A percentile compares a stretch with the other conserved stretches of the same genome.
Evolutionary conservation across 495 filamentous ascomycete genomes (phyloP).

Genomic region (Sordaria brevicollis): DNA sequence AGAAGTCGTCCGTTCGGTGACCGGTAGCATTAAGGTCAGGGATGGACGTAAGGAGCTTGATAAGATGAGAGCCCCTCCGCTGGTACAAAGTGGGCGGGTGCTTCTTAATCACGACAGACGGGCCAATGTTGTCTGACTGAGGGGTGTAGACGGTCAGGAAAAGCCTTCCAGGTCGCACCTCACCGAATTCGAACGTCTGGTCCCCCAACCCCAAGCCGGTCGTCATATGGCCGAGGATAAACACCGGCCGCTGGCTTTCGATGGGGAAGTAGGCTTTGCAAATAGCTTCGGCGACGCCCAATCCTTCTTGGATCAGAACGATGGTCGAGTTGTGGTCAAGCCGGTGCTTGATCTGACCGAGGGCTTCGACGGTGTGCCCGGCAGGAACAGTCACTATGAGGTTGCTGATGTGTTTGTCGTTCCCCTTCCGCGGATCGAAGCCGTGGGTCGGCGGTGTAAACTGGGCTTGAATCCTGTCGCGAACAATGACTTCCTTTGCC

Average conservation of each 20-base stretch:
- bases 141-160: constrained; percentile 13
- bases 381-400: constrained; percentile 65
- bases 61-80: constrained; percentile 14
- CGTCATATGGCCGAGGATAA: constrained; percentile 61
- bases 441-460: background rate
- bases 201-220: constrained; percentile 42
- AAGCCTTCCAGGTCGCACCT: constrained; percentile 40
- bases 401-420: constrained; percentile 50
- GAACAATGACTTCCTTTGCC: constrained; percentile 1
- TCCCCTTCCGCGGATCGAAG: background rate
- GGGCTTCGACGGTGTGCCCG: constrained; percentile 40
- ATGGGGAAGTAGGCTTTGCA: constrained; percentile 59
- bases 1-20: constrained; percentile 15
- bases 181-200: constrained; percentile 46
- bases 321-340: constrained; percentile 67
- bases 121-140: background rate
- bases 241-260: constrained; percentile 53
- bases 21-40: constrained; percentile 18
- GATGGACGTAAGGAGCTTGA: constrained; percentile 20
- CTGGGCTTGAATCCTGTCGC: constrained; percentile 10
- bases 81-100: constrained; percentile 15
- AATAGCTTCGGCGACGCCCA: constrained; percentile 70
- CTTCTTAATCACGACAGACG: constrained; percentile 3
- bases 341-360: constrained; percentile 50
- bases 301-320: constrained; percentile 70